Conservation (phyloP, 331 rosid genomes). For the Stylosanthes scabra region DNA sequence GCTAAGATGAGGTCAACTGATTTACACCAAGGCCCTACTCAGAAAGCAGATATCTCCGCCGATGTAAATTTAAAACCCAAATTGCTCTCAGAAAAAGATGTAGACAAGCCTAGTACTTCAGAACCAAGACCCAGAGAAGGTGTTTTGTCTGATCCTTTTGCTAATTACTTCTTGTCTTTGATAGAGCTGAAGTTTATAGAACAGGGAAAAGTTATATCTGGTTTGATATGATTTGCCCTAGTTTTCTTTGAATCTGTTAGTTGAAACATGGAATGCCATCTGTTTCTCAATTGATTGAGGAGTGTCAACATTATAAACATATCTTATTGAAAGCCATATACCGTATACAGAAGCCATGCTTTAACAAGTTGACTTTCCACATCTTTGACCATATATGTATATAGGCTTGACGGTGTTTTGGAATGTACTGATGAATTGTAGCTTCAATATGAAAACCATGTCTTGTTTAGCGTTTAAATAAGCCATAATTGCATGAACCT, state of each 20-base stretch:
- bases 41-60: conserved; percentile 39
- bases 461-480: not conserved
- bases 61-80: conserved; percentile 40
- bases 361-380: conserved; percentile 9
- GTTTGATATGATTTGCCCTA: conserved; percentile 14
- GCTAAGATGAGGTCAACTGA: conserved; percentile 44
- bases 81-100: conserved; percentile 49
- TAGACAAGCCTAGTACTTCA: conserved; percentile 79
- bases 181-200: conserved; percentile 22
- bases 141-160: conserved; percentile 37
- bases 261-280: conserved; percentile 23
- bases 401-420: conserved; percentile 4
- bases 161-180: conserved; percentile 15
- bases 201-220: conserved; percentile 2
- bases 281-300: conserved; percentile 13
- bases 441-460: not conserved
- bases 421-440: conserved; percentile 20
- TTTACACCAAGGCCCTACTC: conserved; percentile 44
- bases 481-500: not conserved
- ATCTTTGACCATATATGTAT: not conserved
- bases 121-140: conserved; percentile 89
- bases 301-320: conserved; percentile 5
- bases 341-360: conserved; percentile 10
- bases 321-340: not conserved
- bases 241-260: not conserved